Percentiles rank a stretch among this genome's conserved stretches.
Evolutionary conservation across 164 flowering plant species (phyloP).

Genomic region (Akebia trifoliata): DNA sequence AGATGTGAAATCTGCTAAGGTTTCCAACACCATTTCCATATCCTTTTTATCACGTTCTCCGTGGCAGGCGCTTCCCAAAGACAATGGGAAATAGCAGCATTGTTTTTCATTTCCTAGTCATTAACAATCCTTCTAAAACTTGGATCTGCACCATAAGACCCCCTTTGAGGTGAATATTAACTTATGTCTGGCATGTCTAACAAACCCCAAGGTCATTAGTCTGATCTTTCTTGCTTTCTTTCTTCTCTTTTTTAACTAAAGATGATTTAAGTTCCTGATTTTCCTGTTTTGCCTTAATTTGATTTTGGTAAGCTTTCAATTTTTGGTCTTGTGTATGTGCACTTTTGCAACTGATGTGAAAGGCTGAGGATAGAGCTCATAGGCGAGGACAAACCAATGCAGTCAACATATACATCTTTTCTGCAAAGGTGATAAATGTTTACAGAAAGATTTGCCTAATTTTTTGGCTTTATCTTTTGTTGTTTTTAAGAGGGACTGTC

Average conservation of each 20-base stretch:
- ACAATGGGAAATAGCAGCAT: too few relatives aligned
- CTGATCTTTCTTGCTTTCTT: neutral
- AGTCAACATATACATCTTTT: slow-evolving; percentile 82
- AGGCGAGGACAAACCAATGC: slow-evolving; percentile 86
- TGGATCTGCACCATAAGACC: too few relatives aligned
- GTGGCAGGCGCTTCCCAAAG: too few relatives aligned
- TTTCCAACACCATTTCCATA: too few relatives aligned
- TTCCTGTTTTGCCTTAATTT: neutral
- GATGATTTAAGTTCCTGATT: too few relatives aligned
- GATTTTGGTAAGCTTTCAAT: neutral
- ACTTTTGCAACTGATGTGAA: slow-evolving; percentile 9
- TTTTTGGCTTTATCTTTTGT: neutral
- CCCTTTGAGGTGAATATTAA: too few relatives aligned
- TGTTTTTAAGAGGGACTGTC: slow-evolving; percentile 3
- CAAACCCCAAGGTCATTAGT: too few relatives aligned
- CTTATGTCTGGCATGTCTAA: too few relatives aligned
- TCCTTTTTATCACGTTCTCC: too few relatives aligned
- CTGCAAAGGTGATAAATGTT: slow-evolving; percentile 69
- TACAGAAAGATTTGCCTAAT: neutral
- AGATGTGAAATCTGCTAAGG: too few relatives aligned
- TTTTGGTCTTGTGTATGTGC: neutral
- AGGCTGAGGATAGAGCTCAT: slow-evolving; percentile 99
- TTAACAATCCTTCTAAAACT: too few relatives aligned
- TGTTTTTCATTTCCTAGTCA: too few relatives aligned
- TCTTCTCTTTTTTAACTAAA: neutral